phyloP scores from a whole-genome alignment of 1,284 basidiomycete species.

The Bondarzewia mesenterica region DNA sequence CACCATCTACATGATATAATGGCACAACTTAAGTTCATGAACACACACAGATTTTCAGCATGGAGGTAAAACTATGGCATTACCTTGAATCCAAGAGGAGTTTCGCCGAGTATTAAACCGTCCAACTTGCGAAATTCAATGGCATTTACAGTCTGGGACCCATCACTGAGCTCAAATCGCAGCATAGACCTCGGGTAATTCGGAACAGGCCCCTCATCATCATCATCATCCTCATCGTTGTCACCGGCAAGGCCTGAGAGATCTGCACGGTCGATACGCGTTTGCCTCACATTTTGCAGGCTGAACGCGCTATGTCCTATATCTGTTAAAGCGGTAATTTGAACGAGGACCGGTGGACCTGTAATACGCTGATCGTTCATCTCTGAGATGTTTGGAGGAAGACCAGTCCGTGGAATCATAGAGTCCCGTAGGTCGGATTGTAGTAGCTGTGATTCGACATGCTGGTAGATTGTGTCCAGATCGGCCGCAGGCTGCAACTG shows the following conservation, averaged over 20 bases:
- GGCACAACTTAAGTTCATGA: no score
- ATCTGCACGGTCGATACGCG: constrained; percentile 52
- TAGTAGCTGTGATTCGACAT: constrained; percentile 59
- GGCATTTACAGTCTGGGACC: constrained; percentile 48
- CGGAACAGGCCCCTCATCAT: constrained; percentile 65
- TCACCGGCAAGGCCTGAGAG: constrained; percentile 37
- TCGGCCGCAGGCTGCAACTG: constrained; percentile 35
- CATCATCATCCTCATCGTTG: constrained; percentile 54
- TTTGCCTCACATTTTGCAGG: constrained; percentile 53
- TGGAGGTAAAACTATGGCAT: neutral
- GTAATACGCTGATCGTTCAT: constrained; percentile 25
- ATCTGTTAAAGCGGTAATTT: constrained; percentile 67
- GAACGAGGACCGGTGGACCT: constrained; percentile 51
- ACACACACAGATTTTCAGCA: neutral
- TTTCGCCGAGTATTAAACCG: constrained; percentile 53
- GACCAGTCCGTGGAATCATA: constrained; percentile 57
- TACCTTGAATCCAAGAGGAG: constrained; percentile 69
- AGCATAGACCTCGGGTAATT: constrained; percentile 69
- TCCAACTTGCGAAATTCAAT: constrained; percentile 60
- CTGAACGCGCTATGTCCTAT: constrained; percentile 66
- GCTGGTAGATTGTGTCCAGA: constrained; percentile 38
- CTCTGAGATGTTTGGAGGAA: constrained; percentile 38
- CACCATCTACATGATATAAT: constrained; percentile 39
- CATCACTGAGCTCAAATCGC: constrained; percentile 60
- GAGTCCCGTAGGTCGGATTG: constrained; percentile 63